Evolutionary conservation across 306 rosid genomes (phyloP).

Genomic region (Cucurbita moschata): DNA sequence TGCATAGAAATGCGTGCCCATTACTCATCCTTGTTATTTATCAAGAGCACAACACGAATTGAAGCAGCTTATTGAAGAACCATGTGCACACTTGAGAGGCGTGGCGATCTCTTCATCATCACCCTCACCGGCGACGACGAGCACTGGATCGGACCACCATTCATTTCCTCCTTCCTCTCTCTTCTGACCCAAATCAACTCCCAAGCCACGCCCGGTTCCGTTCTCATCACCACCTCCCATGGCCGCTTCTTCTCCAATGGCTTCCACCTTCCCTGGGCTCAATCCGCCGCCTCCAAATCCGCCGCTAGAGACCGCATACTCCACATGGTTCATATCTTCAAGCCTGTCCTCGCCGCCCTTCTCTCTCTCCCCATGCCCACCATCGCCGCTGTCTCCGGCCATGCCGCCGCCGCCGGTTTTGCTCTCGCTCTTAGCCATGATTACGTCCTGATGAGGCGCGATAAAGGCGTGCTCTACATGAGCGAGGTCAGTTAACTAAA

Average conservation of each 20-base stretch:
- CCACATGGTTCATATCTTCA: conserved; percentile 29
- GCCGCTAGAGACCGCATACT: conserved; percentile 28
- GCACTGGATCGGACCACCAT: conserved; percentile 39
- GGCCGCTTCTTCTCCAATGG: conserved; percentile 72
- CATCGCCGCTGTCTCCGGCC: conserved; percentile 56
- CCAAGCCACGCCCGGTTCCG: conserved; percentile 42
- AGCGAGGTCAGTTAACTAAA: conserved; percentile 28
- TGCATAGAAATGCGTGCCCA: too few species aligned
- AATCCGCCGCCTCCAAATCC: conserved; percentile 24
- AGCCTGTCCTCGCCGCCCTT: conserved; percentile 38
- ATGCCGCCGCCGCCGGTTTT: conserved; percentile 52
- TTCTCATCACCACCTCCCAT: conserved; percentile 55
- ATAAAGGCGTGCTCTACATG: conserved; percentile 57
- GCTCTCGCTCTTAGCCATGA: conserved; percentile 49
- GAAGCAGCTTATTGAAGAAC: too few species aligned
- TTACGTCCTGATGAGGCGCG: conserved; percentile 43
- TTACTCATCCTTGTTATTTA: too few species aligned
- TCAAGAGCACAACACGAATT: too few species aligned
- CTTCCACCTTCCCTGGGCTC: conserved; percentile 60
- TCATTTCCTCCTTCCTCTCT: conserved; percentile 34
- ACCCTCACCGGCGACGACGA: conserved; percentile 47
- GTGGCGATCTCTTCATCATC: conserved; percentile 38
- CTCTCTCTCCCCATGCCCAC: conserved; percentile 69
- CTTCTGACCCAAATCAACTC: conserved; percentile 24
- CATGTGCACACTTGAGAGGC: conserved; percentile 26